Percentiles rank a stretch among this genome's conserved stretches.
Conservation (phyloP, 176 grass and related monocot genomes). For the Bonia amplexicaulis region DNA sequence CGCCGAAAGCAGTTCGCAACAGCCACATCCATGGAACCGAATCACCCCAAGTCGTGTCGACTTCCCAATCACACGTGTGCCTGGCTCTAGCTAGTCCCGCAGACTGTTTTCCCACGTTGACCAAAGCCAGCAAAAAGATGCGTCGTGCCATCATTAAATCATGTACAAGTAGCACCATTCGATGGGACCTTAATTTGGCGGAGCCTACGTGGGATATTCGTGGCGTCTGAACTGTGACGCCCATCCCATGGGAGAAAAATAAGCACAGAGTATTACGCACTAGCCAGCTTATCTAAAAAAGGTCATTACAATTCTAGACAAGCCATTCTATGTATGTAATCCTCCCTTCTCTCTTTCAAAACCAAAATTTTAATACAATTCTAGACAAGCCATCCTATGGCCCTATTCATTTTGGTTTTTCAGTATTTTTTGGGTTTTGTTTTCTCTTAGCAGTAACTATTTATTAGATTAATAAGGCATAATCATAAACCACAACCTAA, state of each 20-base stretch:
- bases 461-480: no score
- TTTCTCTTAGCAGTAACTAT: no score
- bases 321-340: background rate
- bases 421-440: no score
- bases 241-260: background rate
- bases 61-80: slow-evolving; percentile 1
- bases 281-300: background rate
- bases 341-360: no score
- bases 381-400: no score
- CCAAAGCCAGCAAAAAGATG: background rate
- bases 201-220: background rate
- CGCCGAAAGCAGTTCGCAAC: background rate
- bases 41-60: background rate
- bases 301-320: no score
- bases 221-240: background rate
- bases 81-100: background rate
- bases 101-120: background rate
- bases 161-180: background rate
- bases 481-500: accelerated
- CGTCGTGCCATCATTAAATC: background rate
- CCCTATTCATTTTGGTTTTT: no score
- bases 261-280: no score
- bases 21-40: background rate
- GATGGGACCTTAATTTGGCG: background rate
- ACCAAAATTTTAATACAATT: no score